Percentiles rank a stretch among this genome's conserved stretches.
These are phyloP conservation scores for Trichosanthes cucumerina DNA, from an alignment of 306 rosid species.

Conservation along the genomic window DNA sequence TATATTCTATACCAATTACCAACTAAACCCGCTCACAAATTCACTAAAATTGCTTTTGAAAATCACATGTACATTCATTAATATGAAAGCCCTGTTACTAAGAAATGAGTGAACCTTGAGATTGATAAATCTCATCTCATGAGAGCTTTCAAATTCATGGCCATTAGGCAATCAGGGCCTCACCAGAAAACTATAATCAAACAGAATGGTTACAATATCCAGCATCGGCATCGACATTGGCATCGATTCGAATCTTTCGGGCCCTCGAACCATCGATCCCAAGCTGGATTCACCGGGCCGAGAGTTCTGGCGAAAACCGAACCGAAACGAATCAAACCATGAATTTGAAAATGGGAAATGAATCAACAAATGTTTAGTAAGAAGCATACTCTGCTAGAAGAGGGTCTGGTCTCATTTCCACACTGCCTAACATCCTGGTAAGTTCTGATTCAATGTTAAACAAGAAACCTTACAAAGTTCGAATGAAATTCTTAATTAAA, in stretches of 20 bases:
- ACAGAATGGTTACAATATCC: constrained; percentile 31
- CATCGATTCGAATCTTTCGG: constrained; percentile 57
- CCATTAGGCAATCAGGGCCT: not conserved
- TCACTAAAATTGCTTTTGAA: not conserved
- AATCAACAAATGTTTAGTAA: not conserved
- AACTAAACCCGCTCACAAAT: not conserved
- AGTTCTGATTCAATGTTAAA: not conserved
- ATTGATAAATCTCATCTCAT: not conserved
- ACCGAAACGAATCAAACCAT: not conserved
- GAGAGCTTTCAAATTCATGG: not conserved
- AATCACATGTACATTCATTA: not conserved
- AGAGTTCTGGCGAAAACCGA: constrained; percentile 24
- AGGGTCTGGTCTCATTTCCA: constrained; percentile 78
- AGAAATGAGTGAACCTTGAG: not conserved
- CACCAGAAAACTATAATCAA: not conserved
- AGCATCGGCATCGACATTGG: constrained; percentile 48
- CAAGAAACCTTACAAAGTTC: not conserved
- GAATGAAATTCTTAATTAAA: not conserved
- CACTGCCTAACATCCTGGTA: constrained; percentile 49
- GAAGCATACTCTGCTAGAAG: constrained; percentile 55
- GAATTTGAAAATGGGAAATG: not conserved
- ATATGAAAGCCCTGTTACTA: not conserved
- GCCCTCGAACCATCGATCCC: constrained; percentile 98
- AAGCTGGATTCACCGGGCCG: constrained; percentile 55
- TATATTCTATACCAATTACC: not conserved